phyloP scores from a whole-genome alignment of 2,329 filamentous ascomycete genomes.

The Aspergillus uvarum region DNA sequence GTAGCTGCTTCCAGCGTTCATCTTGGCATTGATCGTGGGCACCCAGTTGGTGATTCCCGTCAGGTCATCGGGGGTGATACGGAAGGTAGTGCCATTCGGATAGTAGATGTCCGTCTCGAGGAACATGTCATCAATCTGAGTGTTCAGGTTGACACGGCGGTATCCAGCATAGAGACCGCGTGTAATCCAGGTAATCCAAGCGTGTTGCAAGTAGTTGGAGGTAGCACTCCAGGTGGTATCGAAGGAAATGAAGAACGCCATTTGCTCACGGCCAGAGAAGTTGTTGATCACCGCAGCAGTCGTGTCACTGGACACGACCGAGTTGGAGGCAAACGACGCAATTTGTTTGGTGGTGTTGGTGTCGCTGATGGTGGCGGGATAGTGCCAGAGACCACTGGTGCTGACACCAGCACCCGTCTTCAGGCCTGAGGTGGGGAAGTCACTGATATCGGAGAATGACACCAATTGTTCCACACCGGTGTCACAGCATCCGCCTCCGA shows the following conservation, averaged over 20 bases:
- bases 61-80: conserved; percentile 51
- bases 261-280: conserved; percentile 58
- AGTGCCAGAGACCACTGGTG: conserved; percentile 58
- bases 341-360: conserved; percentile 55
- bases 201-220: conserved; percentile 60
- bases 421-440: conserved; percentile 56
- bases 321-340: conserved; percentile 53
- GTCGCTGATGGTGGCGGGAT: conserved; percentile 57
- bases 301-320: conserved; percentile 38
- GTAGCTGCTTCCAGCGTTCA: conserved; percentile 54
- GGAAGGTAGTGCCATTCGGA: conserved; percentile 51
- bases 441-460: conserved; percentile 54
- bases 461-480: conserved; percentile 53
- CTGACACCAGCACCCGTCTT: conserved; percentile 51
- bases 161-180: conserved; percentile 58
- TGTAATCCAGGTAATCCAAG: conserved; percentile 63
- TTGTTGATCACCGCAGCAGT: conserved; percentile 62
- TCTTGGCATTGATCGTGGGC: conserved; percentile 44
- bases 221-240: conserved; percentile 54
- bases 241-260: conserved; percentile 61
- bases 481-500: conserved; percentile 49
- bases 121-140: conserved; percentile 65
- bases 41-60: conserved; percentile 46
- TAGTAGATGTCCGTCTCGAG: conserved; percentile 53
- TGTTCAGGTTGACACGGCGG: conserved; percentile 55